These are phyloP conservation scores for Saccharomycopsis hybrid DNA, from an alignment of 1,139 yeast species.

Conservation along the genomic window DNA sequence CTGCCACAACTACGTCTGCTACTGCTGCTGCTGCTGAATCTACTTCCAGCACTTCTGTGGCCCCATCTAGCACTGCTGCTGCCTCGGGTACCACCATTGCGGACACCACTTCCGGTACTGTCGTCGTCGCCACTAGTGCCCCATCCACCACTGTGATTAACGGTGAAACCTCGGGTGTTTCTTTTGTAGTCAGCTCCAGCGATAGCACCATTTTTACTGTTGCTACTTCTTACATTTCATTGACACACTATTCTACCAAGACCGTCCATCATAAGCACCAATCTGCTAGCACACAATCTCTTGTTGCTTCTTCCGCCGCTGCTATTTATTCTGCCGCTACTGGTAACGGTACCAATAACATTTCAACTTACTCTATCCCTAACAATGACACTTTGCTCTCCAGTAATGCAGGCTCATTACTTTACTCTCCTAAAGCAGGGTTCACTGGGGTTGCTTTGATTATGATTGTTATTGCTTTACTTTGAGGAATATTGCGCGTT, in stretches of 20 bases:
- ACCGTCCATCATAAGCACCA: no score
- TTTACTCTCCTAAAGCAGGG: no score
- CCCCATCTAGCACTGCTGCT: constrained; percentile 6
- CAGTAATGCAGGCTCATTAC: no score
- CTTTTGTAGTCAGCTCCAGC: constrained; percentile 5
- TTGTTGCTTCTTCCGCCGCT: background rate
- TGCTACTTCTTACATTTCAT: background rate
- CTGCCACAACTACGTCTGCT: constrained; percentile 24
- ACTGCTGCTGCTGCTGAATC: constrained; percentile 2
- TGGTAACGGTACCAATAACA: background rate
- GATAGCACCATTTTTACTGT: constrained; percentile 1
- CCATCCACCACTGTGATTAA: constrained; percentile 4
- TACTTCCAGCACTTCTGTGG: background rate
- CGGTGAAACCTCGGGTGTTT: constrained; percentile 9
- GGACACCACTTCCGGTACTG: background rate
- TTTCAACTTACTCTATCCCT: background rate
- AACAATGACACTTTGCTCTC: no score
- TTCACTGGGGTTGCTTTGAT: no score
- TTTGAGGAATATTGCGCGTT: no score
- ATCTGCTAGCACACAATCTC: background rate
- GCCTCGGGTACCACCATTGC: constrained; percentile 1
- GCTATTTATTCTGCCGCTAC: background rate
- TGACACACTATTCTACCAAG: no score
- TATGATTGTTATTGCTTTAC: no score
- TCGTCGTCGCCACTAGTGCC: background rate